phyloP scores from a whole-genome alignment of 2,329 filamentous ascomycete genomes.

The Dendrostoma leiphaemia region DNA sequence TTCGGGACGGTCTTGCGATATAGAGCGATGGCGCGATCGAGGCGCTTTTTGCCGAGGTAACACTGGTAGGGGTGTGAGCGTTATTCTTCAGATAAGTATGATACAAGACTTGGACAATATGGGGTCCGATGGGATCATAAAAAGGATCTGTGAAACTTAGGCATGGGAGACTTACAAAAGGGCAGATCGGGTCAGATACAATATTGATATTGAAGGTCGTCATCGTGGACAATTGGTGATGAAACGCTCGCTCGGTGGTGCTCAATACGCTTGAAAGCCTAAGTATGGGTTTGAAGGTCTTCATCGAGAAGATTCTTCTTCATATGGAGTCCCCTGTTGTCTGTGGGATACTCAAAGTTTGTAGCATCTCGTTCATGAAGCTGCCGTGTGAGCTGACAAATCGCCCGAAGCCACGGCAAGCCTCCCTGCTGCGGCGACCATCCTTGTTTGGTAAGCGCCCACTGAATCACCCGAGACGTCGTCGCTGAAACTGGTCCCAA shows the following conservation, averaged over 20 bases:
- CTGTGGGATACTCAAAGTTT: neutral
- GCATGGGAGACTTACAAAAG: constrained; percentile 51
- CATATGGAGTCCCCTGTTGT: neutral
- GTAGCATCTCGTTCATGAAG: neutral
- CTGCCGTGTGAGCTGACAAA: constrained; percentile 11
- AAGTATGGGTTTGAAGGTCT: neutral
- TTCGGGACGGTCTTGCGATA: constrained; percentile 63
- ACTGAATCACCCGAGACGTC: neutral
- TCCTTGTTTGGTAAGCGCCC: constrained; percentile 4
- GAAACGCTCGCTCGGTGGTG: constrained; percentile 5
- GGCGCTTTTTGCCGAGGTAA: constrained; percentile 76
- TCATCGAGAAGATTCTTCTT: neutral
- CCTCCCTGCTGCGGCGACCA: neutral
- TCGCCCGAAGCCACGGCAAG: neutral
- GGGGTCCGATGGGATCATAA: too few species aligned
- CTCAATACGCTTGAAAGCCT: neutral
- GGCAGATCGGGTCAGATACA: constrained; percentile 80
- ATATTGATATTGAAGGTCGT: constrained; percentile 73
- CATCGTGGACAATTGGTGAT: constrained; percentile 47
- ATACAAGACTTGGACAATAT: too few species aligned
- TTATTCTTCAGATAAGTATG: too few species aligned
- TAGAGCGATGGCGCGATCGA: constrained; percentile 67
- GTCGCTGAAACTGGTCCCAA: too few species aligned
- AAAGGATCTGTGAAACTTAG: too few species aligned
- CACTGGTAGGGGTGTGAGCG: constrained; percentile 44